phyloP scores from a whole-genome alignment of 768 basidiomycete species.

The Infundibulicybe gibba region DNA sequence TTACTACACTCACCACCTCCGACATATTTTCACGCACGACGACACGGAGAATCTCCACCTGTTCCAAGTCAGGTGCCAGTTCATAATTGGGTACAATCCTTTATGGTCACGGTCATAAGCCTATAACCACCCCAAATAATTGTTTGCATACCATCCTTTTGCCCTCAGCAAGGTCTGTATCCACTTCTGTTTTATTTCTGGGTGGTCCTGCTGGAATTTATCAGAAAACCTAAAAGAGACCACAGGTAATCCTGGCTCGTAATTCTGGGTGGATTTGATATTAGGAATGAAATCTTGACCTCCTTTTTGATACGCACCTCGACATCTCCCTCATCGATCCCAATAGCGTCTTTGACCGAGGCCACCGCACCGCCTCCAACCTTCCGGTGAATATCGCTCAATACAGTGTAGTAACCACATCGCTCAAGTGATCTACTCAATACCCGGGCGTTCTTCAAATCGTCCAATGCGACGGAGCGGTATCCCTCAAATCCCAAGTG shows the following conservation, averaged over 20 bases:
- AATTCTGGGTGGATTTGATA: slow-evolving; percentile 31
- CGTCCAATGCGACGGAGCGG: slow-evolving; percentile 40
- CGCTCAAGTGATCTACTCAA: slow-evolving; percentile 59
- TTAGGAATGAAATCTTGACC: slow-evolving; percentile 9
- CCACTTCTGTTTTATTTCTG: slow-evolving; percentile 58
- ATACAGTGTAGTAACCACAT: slow-evolving; percentile 47
- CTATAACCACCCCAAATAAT: slow-evolving; percentile 5
- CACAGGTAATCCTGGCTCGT: slow-evolving; percentile 60
- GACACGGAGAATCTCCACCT: slow-evolving; percentile 59
- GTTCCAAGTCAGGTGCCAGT: slow-evolving; percentile 48
- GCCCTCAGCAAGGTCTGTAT: slow-evolving; percentile 46
- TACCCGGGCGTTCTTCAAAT: slow-evolving; percentile 59
- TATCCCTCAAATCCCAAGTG: slow-evolving; percentile 60
- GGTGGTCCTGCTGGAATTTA: slow-evolving; percentile 48
- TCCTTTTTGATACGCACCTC: slow-evolving; percentile 37
- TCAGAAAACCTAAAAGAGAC: slow-evolving; percentile 65
- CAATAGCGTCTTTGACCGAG: slow-evolving; percentile 27
- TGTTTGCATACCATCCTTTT: slow-evolving; percentile 51
- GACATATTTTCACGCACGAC: slow-evolving; percentile 62
- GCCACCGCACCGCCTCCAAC: slow-evolving; percentile 23
- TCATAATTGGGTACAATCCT: slow-evolving; percentile 54
- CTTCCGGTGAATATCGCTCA: slow-evolving; percentile 52
- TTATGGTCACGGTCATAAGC: background rate
- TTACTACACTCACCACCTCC: slow-evolving; percentile 31
- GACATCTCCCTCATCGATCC: slow-evolving; percentile 46